phyloP scores from a whole-genome alignment of 306 rosid species.

The Rosa lucieae region DNA sequence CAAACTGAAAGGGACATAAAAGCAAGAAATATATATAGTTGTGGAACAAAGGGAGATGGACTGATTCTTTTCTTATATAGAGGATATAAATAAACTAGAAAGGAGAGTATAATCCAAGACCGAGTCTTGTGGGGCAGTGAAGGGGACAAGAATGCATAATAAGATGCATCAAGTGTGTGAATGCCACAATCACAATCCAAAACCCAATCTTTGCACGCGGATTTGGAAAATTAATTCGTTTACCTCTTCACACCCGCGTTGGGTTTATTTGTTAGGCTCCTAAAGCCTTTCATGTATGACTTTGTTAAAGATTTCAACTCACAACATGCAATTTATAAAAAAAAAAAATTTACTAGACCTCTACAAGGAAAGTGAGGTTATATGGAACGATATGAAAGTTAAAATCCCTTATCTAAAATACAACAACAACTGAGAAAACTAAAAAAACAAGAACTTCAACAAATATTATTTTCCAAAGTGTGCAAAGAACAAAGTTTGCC shows the following conservation, averaged over 20 bases:
- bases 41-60: neutral
- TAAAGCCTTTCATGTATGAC: no score
- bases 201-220: slow-evolving; percentile 9
- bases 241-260: slow-evolving; percentile 13
- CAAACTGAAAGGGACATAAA: neutral
- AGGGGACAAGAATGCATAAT: neutral
- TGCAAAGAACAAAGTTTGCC: no score
- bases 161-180: neutral
- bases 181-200: neutral
- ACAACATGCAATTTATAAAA: no score
- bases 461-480: no score
- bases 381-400: no score
- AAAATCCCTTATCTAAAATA: no score
- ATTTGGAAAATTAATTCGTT: neutral
- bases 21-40: neutral
- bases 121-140: neutral
- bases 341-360: no score
- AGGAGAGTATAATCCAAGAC: neutral
- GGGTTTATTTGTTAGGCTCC: neutral
- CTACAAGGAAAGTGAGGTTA: no score
- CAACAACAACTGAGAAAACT: no score
- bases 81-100: neutral
- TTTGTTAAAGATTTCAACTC: no score
- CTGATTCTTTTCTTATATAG: neutral
- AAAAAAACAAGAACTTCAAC: no score